Conservation (phyloP, 176 grass and related monocot genomes). For the Eremochloa ophiuroides region DNA sequence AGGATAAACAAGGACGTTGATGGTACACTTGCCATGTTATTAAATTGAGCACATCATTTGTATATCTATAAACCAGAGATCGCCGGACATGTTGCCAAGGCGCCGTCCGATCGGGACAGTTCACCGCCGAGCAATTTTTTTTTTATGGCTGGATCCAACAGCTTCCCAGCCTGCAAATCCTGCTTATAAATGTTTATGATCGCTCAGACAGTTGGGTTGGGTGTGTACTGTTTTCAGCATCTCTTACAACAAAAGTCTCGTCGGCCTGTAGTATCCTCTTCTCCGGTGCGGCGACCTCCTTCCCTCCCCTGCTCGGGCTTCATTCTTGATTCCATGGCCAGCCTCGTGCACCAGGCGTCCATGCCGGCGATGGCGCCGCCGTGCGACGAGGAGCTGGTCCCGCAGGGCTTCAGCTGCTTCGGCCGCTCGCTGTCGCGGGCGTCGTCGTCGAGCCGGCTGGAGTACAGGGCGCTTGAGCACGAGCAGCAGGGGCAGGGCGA, state of each 20-base stretch:
- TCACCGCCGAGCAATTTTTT: slow-evolving; percentile 3
- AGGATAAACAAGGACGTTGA: slow-evolving; percentile 37
- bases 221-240: background rate
- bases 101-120: slow-evolving; percentile 44
- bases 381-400: slow-evolving; percentile 33
- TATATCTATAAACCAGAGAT: slow-evolving; percentile 32
- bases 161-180: background rate
- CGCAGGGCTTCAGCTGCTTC: slow-evolving; percentile 52
- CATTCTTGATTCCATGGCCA: slow-evolving; percentile 26
- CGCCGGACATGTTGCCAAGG: slow-evolving; percentile 35
- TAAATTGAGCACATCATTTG: slow-evolving; percentile 10
- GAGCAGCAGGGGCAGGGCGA: slow-evolving; percentile 5
- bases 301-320: background rate
- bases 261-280: background rate
- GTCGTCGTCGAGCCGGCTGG: slow-evolving; percentile 34
- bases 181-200: background rate
- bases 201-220: background rate
- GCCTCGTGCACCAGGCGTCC: slow-evolving; percentile 44
- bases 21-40: slow-evolving; percentile 33
- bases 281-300: background rate
- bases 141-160: slow-evolving; percentile 48
- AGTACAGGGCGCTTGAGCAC: slow-evolving; percentile 32
- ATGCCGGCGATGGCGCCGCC: slow-evolving; percentile 4
- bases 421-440: slow-evolving; percentile 47
- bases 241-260: background rate